These are phyloP conservation scores for Pythium graminicola DNA, from an alignment of 352 stramenopile genomes.

Conservation along the genomic window DNA sequence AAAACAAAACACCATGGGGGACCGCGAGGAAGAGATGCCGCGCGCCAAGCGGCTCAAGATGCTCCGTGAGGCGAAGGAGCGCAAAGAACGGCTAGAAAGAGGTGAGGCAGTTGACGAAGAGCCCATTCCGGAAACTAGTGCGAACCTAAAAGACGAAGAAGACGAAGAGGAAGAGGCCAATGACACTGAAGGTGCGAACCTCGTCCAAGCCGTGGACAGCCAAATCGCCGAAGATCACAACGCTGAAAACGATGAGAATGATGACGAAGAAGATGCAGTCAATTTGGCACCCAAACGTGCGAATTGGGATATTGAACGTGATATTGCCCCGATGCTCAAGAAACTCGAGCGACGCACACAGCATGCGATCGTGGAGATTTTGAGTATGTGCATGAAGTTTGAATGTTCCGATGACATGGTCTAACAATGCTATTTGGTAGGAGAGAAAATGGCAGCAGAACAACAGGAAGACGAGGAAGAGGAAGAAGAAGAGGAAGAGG, in stretches of 20 bases:
- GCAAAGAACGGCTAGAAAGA: constrained; percentile 51
- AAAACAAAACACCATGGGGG: constrained; percentile 26
- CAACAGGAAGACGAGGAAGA: constrained; percentile 54
- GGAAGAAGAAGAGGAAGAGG: constrained; percentile 46
- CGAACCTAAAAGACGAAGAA: background rate
- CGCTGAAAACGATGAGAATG: constrained; percentile 26
- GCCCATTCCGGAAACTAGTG: constrained; percentile 6
- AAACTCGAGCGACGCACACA: constrained; percentile 82
- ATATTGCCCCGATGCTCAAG: constrained; percentile 82
- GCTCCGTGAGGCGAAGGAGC: constrained; percentile 73
- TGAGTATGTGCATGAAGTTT: constrained; percentile 35
- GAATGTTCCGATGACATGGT: background rate
- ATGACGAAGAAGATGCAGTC: constrained; percentile 56
- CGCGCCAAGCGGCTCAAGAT: constrained; percentile 82
- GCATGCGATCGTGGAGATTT: constrained; percentile 80
- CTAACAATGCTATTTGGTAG: constrained; percentile 24
- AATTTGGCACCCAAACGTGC: constrained; percentile 75
- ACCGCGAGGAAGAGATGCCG: constrained; percentile 46
- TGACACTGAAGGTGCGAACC: constrained; percentile 13
- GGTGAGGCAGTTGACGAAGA: constrained; percentile 23
- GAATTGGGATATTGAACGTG: constrained; percentile 85
- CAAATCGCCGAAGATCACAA: constrained; percentile 13
- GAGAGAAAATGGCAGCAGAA: constrained; percentile 75
- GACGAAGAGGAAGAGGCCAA: constrained; percentile 21
- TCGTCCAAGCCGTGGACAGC: constrained; percentile 15